phyloP scores from a whole-genome alignment of 768 basidiomycete species.

The Basidioascus undulatus region DNA sequence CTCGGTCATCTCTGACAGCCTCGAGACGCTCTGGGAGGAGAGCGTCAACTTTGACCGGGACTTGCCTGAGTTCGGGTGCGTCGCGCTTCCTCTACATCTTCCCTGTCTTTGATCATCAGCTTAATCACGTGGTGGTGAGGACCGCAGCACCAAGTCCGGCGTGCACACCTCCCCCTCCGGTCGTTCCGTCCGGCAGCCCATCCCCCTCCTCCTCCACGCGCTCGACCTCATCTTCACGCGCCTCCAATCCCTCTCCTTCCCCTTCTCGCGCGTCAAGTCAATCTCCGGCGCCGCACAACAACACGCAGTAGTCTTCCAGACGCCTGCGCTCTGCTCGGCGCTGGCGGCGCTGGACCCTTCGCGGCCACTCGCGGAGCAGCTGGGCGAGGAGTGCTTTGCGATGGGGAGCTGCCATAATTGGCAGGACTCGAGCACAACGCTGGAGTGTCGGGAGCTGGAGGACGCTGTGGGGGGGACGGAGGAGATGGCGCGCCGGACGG shows the following conservation, averaged over 20 bases:
- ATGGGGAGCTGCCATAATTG: conserved; percentile 50
- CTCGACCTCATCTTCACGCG: conserved; percentile 45
- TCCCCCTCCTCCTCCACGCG: conserved; percentile 65
- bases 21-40: conserved; percentile 36
- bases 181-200: conserved; percentile 57
- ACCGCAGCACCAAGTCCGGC: conserved; percentile 14
- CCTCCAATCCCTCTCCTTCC: neutral
- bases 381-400: conserved; percentile 47
- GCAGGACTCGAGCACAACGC: conserved; percentile 70
- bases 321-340: conserved; percentile 26
- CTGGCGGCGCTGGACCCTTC: conserved; percentile 31
- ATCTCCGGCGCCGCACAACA: conserved; percentile 60
- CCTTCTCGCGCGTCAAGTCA: neutral
- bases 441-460: conserved; percentile 47
- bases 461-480: conserved; percentile 42
- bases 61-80: conserved; percentile 28
- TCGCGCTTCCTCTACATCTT: neutral
- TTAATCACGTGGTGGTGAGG: no score
- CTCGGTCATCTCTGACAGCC: conserved; percentile 34
- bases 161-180: conserved; percentile 23
- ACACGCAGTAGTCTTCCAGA: conserved; percentile 77
- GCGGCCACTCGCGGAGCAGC: conserved; percentile 31
- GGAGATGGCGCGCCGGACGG: conserved; percentile 45
- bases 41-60: conserved; percentile 61
- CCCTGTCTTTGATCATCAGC: neutral